These are phyloP conservation scores for Parietaria judaica DNA, from an alignment of 306 rosid genomes.

Conservation along the genomic window DNA sequence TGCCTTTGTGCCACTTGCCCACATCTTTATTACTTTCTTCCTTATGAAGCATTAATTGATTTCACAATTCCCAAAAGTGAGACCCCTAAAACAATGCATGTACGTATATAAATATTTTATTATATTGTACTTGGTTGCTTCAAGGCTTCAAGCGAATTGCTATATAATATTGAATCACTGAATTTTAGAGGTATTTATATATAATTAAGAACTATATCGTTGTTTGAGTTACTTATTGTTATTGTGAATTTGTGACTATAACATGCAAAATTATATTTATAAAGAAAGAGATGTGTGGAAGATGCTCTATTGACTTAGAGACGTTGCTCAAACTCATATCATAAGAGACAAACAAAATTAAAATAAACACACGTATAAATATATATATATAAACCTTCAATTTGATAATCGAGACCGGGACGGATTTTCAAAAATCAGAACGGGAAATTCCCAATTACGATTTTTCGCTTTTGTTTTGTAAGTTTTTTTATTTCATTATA, in stretches of 20 bases:
- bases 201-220: background rate
- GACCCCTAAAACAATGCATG: no score
- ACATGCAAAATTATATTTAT: background rate
- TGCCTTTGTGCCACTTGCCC: background rate
- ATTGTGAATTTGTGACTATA: background rate
- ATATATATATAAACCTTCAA: background rate
- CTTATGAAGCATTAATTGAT: background rate
- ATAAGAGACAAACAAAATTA: slow-evolving; percentile 5
- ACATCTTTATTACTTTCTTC: background rate
- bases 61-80: background rate
- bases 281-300: slow-evolving; percentile 2
- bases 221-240: background rate
- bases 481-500: no score
- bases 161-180: no score
- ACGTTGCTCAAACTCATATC: slow-evolving; percentile 13
- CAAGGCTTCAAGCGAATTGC: background rate
- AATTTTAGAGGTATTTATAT: no score
- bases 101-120: no score
- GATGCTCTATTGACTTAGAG: slow-evolving; percentile 15
- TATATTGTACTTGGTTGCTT: no score
- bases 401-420: no score
- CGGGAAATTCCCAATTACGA: no score
- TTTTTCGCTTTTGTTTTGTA: no score
- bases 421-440: no score
- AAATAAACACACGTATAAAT: background rate